Evolutionary conservation across 129 eudicot species (phyloP).

Genomic region (Calendula officinalis): DNA sequence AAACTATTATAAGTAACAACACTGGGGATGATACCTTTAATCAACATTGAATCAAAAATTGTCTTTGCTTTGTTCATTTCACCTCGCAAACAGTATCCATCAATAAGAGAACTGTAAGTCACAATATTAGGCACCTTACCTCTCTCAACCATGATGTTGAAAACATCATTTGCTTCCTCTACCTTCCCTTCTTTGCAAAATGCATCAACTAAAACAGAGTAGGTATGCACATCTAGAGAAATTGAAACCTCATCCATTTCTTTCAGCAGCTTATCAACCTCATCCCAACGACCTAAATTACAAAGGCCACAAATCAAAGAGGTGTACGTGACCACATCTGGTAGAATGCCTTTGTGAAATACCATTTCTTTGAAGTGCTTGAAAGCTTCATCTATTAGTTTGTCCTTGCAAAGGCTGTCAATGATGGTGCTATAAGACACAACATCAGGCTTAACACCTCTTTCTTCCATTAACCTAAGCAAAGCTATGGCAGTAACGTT

Average conservation of each 20-base stretch:
- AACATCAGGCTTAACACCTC: conserved; percentile 7
- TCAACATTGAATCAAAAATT: background rate
- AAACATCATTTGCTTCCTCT: background rate
- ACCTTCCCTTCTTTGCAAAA: conserved; percentile 13
- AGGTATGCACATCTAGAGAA: conserved; percentile 1
- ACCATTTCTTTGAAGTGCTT: conserved; percentile 7
- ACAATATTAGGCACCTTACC: background rate
- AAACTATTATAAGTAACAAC: background rate
- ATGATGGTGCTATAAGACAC: conserved; percentile 11
- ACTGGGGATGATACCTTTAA: conserved; percentile 1
- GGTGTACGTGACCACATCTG: background rate
- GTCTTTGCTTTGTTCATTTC: background rate
- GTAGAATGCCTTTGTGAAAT: conserved; percentile 2
- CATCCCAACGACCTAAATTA: conserved; percentile 22
- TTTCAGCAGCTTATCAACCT: conserved; percentile 11
- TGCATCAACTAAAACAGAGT: conserved; percentile 1
- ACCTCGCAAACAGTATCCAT: background rate
- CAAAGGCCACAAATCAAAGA: conserved; percentile 22
- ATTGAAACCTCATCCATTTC: conserved; percentile 18
- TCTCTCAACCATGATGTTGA: conserved; percentile 1
- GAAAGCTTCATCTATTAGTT: conserved; percentile 18
- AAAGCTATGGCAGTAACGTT: background rate
- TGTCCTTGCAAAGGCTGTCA: conserved; percentile 21
- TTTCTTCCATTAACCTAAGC: conserved; percentile 11
- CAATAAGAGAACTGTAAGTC: background rate